phyloP scores from a whole-genome alignment of 495 filamentous ascomycete species.

The Geopyxis carbonaria region DNA sequence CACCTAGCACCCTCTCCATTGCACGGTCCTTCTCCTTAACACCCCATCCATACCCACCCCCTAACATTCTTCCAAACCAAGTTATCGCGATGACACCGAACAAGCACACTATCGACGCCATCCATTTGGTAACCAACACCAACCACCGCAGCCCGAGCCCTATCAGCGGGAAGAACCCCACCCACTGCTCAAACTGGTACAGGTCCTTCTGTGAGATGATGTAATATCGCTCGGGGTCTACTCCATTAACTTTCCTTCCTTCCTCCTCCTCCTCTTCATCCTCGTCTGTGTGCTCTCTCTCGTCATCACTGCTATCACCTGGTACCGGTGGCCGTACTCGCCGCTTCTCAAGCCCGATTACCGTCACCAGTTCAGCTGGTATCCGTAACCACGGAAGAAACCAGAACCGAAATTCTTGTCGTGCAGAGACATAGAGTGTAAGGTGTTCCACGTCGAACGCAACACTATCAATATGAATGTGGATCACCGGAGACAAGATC shows the following conservation, averaged over 20 bases:
- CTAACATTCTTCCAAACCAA: conserved; percentile 27
- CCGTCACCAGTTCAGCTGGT: conserved; percentile 50
- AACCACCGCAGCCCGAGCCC: conserved; percentile 33
- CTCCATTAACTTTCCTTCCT: too few relatives aligned
- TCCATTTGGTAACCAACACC: conserved; percentile 4
- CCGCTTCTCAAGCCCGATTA: conserved; percentile 41
- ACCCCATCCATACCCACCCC: conserved; percentile 9
- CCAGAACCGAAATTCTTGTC: conserved; percentile 60
- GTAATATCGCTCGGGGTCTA: conserved; percentile 43
- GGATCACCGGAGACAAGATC: conserved; percentile 58
- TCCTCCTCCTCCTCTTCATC: too few relatives aligned
- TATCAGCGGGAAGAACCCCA: conserved; percentile 40
- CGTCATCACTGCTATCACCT: conserved; percentile 7
- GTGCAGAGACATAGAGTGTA: conserved; percentile 51
- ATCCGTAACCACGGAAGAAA: conserved; percentile 55
- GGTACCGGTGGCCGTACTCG: too few relatives aligned
- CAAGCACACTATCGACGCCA: conserved; percentile 38
- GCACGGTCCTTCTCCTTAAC: conserved; percentile 32
- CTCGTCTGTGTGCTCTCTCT: conserved; percentile 9
- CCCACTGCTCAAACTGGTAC: conserved; percentile 63
- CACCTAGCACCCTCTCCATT: too few relatives aligned
- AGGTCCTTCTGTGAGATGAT: conserved; percentile 64
- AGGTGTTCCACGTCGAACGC: conserved; percentile 50
- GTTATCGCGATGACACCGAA: conserved; percentile 32
- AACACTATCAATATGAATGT: conserved; percentile 51